These are phyloP conservation scores for Isabelozyma heimii DNA, from an alignment of 805 yeast genomes.

Conservation along the genomic window DNA sequence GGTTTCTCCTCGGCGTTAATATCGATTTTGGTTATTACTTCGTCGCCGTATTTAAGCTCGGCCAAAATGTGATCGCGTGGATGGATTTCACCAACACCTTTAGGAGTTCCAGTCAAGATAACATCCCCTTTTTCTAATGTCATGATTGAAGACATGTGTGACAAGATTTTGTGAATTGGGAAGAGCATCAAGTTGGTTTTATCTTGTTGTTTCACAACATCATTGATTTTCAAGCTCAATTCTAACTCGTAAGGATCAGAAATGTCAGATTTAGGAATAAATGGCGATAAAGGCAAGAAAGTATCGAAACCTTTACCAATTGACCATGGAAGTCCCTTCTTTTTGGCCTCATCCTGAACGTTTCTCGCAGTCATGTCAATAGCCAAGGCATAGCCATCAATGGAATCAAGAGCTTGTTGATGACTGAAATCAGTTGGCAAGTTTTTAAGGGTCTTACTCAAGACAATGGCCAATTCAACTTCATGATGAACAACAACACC, in stretches of 20 bases:
- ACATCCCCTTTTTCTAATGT: constrained; percentile 89
- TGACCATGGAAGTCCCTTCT: constrained; percentile 94
- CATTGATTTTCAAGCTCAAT: constrained; percentile 67
- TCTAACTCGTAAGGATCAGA: constrained; percentile 72
- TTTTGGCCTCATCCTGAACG: constrained; percentile 92
- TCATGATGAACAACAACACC: constrained; percentile 87
- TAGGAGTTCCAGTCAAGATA: constrained; percentile 94
- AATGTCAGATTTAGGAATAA: constrained; percentile 63
- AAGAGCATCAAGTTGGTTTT: constrained; percentile 81
- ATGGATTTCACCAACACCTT: constrained; percentile 83
- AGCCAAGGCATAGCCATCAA: constrained; percentile 85
- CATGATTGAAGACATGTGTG: constrained; percentile 84
- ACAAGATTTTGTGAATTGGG: constrained; percentile 76
- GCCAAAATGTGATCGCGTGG: constrained; percentile 82
- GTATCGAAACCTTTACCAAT: constrained; percentile 97
- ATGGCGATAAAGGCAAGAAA: constrained; percentile 79
- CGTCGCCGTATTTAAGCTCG: constrained; percentile 53
- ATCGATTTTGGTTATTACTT: constrained; percentile 47
- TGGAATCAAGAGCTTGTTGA: constrained; percentile 69
- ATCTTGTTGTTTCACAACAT: constrained; percentile 68
- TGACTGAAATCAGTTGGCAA: constrained; percentile 57
- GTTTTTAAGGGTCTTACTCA: constrained; percentile 63
- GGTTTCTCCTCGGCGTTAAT: constrained; percentile 53
- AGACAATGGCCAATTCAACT: constrained; percentile 81
- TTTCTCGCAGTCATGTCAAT: constrained; percentile 95